Conservation (phyloP, 805 yeast species). For the Spathaspora passalidarum region DNA sequence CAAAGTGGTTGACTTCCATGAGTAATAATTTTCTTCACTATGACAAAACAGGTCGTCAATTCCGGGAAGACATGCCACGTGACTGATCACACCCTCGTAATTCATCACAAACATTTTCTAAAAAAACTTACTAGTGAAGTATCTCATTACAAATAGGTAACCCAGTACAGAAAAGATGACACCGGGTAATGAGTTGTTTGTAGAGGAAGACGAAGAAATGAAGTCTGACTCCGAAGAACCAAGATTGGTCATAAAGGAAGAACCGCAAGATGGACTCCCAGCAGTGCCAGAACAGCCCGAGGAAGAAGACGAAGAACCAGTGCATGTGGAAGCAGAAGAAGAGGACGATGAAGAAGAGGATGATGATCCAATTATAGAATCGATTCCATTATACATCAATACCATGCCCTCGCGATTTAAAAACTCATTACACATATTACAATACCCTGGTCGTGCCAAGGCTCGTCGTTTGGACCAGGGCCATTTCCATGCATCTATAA, state of each 20-base stretch:
- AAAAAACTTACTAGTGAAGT: background rate
- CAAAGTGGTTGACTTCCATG: too few relatives aligned
- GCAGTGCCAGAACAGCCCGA: background rate
- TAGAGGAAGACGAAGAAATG: conserved; percentile 22
- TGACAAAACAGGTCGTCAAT: too few relatives aligned
- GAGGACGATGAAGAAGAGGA: conserved; percentile 9
- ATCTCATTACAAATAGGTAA: background rate
- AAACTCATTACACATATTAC: conserved; percentile 36
- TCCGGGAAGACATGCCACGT: background rate
- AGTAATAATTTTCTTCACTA: too few relatives aligned
- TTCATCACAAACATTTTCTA: background rate
- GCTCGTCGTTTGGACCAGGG: conserved; percentile 34
- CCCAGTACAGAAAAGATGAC: background rate
- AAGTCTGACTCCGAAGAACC: conserved; percentile 6
- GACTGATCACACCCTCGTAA: background rate
- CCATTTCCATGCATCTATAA: conserved; percentile 48
- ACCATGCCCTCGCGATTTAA: conserved; percentile 18
- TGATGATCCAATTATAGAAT: conserved; percentile 39
- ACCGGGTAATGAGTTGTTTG: conserved; percentile 14
- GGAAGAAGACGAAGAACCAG: conserved; percentile 4
- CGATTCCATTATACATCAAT: conserved; percentile 34
- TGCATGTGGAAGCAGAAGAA: conserved; percentile 2
- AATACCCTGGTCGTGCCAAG: conserved; percentile 54
- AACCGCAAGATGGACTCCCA: background rate
- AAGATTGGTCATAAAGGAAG: conserved; percentile 7